These are phyloP conservation scores for Rhynchosporium agropyri DNA, from an alignment of 2,329 filamentous ascomycete genomes.

Conservation along the genomic window DNA sequence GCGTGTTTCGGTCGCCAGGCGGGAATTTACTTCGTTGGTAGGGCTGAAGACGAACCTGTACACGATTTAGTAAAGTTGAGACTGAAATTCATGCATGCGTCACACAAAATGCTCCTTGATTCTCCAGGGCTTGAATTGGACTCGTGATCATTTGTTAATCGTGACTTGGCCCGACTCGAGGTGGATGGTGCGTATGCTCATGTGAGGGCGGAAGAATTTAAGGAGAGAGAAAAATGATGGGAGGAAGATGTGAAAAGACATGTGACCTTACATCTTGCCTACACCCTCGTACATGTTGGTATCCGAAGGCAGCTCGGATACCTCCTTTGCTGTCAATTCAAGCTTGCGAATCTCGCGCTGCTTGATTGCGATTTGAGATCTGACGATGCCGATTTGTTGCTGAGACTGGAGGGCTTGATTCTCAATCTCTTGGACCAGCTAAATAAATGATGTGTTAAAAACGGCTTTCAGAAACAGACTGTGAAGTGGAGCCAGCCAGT, in stretches of 20 bases:
- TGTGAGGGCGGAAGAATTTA: not conserved
- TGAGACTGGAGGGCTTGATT: constrained; percentile 84
- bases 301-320: constrained; percentile 72
- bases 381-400: constrained; percentile 87
- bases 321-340: constrained; percentile 82
- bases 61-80: constrained; percentile 9
- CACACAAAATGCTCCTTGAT: not conserved
- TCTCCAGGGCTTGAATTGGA: constrained; percentile 1
- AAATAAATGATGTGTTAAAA: constrained; percentile 15
- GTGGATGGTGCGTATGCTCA: not conserved
- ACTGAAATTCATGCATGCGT: not conserved
- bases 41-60: constrained; percentile 84
- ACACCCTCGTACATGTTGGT: constrained; percentile 92
- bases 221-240: not conserved
- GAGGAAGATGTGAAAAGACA: not conserved
- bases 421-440: constrained; percentile 95
- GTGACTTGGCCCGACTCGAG: not conserved
- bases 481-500: not conserved
- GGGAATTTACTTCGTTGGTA: constrained; percentile 70
- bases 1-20: constrained; percentile 74
- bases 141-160: constrained; percentile 13
- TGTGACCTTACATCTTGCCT: constrained; percentile 80
- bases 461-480: not conserved
- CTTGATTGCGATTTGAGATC: constrained; percentile 81
- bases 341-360: constrained; percentile 87